A percentile compares a stretch with the other conserved stretches of the same genome.
These are phyloP conservation scores for Mortierella sp. DNA, from an alignment of 371 early-diverging fungal genomes.

Conservation along the genomic window DNA sequence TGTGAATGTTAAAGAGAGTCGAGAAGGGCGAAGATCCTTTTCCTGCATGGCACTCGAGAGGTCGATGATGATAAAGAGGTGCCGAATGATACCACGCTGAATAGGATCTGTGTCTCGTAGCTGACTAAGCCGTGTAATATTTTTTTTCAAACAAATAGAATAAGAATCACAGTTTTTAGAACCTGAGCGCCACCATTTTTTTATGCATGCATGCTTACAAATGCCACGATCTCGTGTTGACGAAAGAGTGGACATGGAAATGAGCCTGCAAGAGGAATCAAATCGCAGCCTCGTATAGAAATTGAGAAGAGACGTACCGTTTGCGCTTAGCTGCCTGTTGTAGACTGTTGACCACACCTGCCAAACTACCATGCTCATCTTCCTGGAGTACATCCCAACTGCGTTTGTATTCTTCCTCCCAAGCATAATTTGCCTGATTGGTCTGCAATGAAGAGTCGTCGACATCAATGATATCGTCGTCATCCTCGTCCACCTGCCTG, in stretches of 20 bases:
- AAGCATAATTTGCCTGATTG: slow-evolving; percentile 74
- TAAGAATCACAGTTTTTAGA: slow-evolving; percentile 15
- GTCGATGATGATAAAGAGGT: slow-evolving; percentile 87
- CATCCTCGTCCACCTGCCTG: slow-evolving; percentile 42
- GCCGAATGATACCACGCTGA: slow-evolving; percentile 95
- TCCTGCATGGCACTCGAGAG: slow-evolving; percentile 88
- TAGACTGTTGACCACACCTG: slow-evolving; percentile 80
- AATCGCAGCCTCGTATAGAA: background rate
- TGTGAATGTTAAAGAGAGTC: slow-evolving; percentile 79
- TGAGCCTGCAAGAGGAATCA: background rate
- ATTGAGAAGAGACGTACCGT: slow-evolving; percentile 58
- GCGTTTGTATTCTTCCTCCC: slow-evolving; percentile 97
- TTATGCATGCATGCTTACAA: no score
- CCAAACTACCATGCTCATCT: slow-evolving; percentile 89
- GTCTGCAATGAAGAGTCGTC: slow-evolving; percentile 54
- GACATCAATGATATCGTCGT: slow-evolving; percentile 54
- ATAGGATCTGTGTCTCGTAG: slow-evolving; percentile 84
- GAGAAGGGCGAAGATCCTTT: slow-evolving; percentile 85
- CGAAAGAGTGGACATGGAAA: background rate
- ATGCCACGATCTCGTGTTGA: background rate
- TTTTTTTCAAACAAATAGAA: background rate
- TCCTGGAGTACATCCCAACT: slow-evolving; percentile 96
- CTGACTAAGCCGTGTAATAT: slow-evolving; percentile 57
- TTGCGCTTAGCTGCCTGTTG: slow-evolving; percentile 82
- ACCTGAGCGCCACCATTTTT: slow-evolving; percentile 24